A percentile compares a stretch with the other conserved stretches of the same genome.
These are phyloP conservation scores for Antarctomyces pellizariae DNA, from an alignment of 495 filamentous ascomycete genomes.

Conservation along the genomic window DNA sequence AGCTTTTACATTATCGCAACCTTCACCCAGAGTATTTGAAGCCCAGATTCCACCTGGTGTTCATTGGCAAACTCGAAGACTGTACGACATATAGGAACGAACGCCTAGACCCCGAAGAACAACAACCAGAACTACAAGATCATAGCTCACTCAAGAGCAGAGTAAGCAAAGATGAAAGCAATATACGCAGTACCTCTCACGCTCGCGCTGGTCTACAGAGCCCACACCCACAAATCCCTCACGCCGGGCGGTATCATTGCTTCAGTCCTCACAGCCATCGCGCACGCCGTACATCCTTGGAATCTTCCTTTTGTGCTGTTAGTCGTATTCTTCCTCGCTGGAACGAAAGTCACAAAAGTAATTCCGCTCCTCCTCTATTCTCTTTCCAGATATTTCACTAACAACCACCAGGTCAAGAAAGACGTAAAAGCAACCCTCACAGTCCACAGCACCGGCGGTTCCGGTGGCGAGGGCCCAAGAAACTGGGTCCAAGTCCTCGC, in stretches of 20 bases:
- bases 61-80: too few relatives aligned
- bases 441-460: slow-evolving; percentile 40
- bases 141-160: too few relatives aligned
- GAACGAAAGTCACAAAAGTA: slow-evolving; percentile 65
- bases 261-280: slow-evolving; percentile 45
- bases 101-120: too few relatives aligned
- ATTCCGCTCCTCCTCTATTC: not conserved
- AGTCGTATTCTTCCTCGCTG: slow-evolving; percentile 66
- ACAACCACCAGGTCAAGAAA: slow-evolving; percentile 76
- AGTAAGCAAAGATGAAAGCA: slow-evolving; percentile 52
- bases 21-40: too few relatives aligned
- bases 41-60: too few relatives aligned
- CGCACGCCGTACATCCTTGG: slow-evolving; percentile 80
- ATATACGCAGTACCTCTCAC: slow-evolving; percentile 43
- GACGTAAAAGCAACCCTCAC: slow-evolving; percentile 66
- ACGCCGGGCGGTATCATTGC: slow-evolving; percentile 47
- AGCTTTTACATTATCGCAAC: too few relatives aligned
- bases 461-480: slow-evolving; percentile 57
- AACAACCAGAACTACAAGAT: too few relatives aligned
- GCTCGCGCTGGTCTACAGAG: slow-evolving; percentile 38
- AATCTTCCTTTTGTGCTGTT: slow-evolving; percentile 67
- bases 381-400: slow-evolving; percentile 3
- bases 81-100: too few relatives aligned
- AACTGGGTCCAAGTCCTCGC: slow-evolving; percentile 80
- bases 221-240: slow-evolving; percentile 48